These are phyloP conservation scores for Eucalyptus lansdowneana DNA, from an alignment of 345 rosid species.

Conservation along the genomic window DNA sequence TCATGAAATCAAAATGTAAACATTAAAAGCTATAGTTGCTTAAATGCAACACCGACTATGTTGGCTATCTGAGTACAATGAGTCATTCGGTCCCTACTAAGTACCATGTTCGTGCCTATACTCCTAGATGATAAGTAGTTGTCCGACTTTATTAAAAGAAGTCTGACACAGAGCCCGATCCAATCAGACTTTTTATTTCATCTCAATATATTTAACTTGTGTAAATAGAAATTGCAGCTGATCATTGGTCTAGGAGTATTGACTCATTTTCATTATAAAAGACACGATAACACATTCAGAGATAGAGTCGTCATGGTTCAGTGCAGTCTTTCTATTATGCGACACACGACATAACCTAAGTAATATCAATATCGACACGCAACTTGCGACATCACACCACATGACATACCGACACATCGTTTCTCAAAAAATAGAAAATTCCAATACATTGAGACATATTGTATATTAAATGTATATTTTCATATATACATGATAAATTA, in stretches of 20 bases:
- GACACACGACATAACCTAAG: too few species aligned
- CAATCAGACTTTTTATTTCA: neutral
- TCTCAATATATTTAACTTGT: neutral
- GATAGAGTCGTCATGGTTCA: neutral
- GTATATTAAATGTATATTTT: too few species aligned
- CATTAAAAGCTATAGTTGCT: too few species aligned
- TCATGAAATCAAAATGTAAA: too few species aligned
- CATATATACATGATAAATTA: too few species aligned
- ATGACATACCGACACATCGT: fast-evolving
- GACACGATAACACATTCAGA: neutral
- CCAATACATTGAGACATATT: too few species aligned
- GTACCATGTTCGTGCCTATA: neutral
- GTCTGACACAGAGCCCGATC: neutral
- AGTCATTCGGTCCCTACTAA: neutral
- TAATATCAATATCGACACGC: too few species aligned
- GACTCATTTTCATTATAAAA: neutral
- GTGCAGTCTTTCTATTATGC: too few species aligned
- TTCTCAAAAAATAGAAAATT: too few species aligned
- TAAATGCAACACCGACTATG: neutral
- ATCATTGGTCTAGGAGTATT: neutral
- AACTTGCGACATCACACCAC: fast-evolving
- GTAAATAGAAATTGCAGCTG: too few species aligned
- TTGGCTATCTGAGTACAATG: neutral
- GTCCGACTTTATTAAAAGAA: neutral
- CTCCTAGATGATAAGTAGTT: neutral